Percentiles rank a stretch among this genome's conserved stretches.
These are phyloP conservation scores for Penicillium cosmopolitanum DNA, from an alignment of 495 filamentous ascomycete species.

Conservation along the genomic window DNA sequence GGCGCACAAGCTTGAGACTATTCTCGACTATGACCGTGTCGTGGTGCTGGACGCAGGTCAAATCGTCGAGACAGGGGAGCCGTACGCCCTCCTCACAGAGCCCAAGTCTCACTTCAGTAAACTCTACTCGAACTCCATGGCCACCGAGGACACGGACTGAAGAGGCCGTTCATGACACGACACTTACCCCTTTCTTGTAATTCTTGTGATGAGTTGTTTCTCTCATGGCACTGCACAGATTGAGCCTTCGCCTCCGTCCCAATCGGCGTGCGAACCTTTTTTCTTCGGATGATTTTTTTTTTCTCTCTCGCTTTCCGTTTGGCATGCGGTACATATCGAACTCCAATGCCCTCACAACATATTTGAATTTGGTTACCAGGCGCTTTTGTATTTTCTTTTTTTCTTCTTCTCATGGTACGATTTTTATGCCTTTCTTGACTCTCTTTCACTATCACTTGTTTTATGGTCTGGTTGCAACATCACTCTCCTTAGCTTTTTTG, in stretches of 20 bases:
- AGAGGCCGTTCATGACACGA: neutral
- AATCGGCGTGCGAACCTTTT: conserved; percentile 7
- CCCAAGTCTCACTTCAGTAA: conserved; percentile 38
- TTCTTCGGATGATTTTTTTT: conserved; percentile 3
- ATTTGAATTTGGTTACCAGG: conserved; percentile 19
- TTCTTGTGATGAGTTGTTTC: conserved; percentile 7
- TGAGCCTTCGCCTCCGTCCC: conserved; percentile 11
- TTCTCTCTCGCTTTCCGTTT: conserved; percentile 15
- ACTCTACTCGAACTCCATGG: conserved; percentile 34
- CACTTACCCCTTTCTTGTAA: neutral
- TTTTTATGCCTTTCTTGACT: conserved; percentile 24
- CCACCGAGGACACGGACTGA: conserved; percentile 30
- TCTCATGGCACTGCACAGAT: conserved; percentile 22
- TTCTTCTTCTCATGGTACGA: conserved; percentile 6
- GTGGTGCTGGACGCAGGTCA: conserved; percentile 50
- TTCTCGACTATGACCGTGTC: conserved; percentile 56
- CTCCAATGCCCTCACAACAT: conserved; percentile 14
- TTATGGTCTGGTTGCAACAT: conserved; percentile 6
- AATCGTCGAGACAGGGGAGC: conserved; percentile 51
- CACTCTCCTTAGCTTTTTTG: conserved; percentile 16
- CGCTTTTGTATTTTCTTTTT: conserved; percentile 15
- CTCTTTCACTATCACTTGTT: conserved; percentile 17
- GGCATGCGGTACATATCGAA: conserved; percentile 30
- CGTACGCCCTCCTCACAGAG: conserved; percentile 35
- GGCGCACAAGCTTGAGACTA: conserved; percentile 64